Base-by-base conservation (phyloP, 768 basidiomycete genomes). In the Boletus speciosus region DNA sequence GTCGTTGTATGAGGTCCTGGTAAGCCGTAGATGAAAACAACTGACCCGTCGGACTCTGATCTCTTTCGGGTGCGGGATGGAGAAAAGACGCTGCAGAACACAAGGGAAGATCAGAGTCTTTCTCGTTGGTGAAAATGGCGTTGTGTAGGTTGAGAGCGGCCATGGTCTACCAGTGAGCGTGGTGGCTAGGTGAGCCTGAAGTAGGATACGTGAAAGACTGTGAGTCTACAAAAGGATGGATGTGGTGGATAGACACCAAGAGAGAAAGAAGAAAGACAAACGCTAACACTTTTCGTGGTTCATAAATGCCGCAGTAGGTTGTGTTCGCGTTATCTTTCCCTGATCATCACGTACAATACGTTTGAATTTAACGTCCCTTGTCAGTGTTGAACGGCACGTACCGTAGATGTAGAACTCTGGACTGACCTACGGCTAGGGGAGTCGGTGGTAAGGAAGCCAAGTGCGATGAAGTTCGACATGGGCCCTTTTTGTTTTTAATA, bases 61-160 rank as follows among this genome's bases (percentile, higher is more conserved):
- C 62, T 34, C 57, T 50, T 25, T 58, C 57, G 0, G 64, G 49
- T 1, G 49, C 54, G 8, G 57, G 32, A 27, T 46, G 58, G 35
- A 68, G 65, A n/a, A 70, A 58, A 1, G 62, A 41, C 9, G 64
- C 23, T 36, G 62, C 61, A 36, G 61, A 55, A 54, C 55, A 60
- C 53, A 65, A 42, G 14, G 58, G 49, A 51, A 49, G 57, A 45
- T 62, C 42, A 19, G 48, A 37, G 29, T 49, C 47, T 25, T 56
- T 61, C 21, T 76, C 76, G 32, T 74, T 68, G 44, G 74, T 57
- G 66, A 79, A 79, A 51, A 82, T 62, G 32, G 78, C 73, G 61
- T 82, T 78, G 68, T 85, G 83, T 47, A 84, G 76, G 65, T 79
- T 78, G 48, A 84, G 66, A 48, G 81, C 81, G 51, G 82, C 78